Evolutionary conservation across 1,284 basidiomycete genomes (phyloP).

Genomic region (Marasmius tenuissimus): DNA sequence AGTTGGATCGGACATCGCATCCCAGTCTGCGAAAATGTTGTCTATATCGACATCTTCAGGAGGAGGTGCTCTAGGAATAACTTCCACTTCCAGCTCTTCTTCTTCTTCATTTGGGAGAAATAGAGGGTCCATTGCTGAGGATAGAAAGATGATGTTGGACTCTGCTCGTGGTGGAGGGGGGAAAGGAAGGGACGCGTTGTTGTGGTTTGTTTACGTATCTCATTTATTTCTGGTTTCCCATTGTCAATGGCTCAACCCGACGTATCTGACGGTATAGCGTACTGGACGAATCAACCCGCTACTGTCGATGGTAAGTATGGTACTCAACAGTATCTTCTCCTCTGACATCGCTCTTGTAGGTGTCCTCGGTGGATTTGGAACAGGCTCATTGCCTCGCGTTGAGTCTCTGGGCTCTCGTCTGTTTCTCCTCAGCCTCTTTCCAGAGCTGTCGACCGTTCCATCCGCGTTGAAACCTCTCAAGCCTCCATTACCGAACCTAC

Average conservation of each 20-base stretch:
- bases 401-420: conserved; percentile 88
- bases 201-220: conserved; percentile 5
- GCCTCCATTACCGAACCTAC: conserved; percentile 23
- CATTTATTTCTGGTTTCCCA: background rate
- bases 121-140: conserved; percentile 27
- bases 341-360: background rate
- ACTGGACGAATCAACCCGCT: conserved; percentile 77
- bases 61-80: conserved; percentile 18
- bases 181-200: background rate
- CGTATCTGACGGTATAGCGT: conserved; percentile 68
- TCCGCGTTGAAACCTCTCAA: conserved; percentile 59
- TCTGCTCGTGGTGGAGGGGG: background rate
- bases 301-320: conserved; percentile 73
- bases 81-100: conserved; percentile 31
- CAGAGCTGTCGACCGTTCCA: conserved; percentile 74
- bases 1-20: conserved; percentile 36
- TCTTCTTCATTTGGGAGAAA: conserved; percentile 58
- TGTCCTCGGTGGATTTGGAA: conserved; percentile 63
- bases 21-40: conserved; percentile 59
- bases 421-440: conserved; percentile 79
- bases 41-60: conserved; percentile 48
- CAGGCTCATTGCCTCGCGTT: conserved; percentile 64
- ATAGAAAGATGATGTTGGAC: background rate
- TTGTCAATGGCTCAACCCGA: conserved; percentile 40
- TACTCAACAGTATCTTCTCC: conserved; percentile 33